Conservation (phyloP, 208 protist genomes). For the Novymonas esmeraldas region DNA sequence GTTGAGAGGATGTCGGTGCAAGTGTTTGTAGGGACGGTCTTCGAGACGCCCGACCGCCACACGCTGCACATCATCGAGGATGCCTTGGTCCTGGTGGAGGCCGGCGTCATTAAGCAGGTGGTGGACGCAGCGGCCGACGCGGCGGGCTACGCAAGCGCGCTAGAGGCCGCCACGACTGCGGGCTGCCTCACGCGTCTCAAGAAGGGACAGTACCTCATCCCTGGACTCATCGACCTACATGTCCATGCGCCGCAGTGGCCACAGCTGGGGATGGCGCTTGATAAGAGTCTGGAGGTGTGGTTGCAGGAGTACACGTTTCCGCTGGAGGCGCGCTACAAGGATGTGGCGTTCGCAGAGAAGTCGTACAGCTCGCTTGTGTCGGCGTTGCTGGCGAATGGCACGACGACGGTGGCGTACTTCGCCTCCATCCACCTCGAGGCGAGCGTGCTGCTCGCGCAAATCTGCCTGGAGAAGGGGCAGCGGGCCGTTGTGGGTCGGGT, state of each 20-base stretch:
- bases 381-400: constrained; percentile 82
- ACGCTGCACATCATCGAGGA: constrained; percentile 46
- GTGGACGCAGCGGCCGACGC: constrained; percentile 42
- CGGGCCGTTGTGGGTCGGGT: constrained; percentile 92
- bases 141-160: constrained; percentile 17
- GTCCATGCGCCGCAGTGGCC: constrained; percentile 94
- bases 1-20: constrained; percentile 7
- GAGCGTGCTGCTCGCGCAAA: constrained; percentile 72
- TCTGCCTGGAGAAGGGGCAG: constrained; percentile 84
- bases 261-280: constrained; percentile 86
- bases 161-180: constrained; percentile 20
- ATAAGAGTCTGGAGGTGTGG: constrained; percentile 90
- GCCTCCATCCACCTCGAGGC: constrained; percentile 89
- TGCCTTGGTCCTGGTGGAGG: constrained; percentile 47
- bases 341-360: constrained; percentile 71
- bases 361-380: constrained; percentile 79
- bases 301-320: constrained; percentile 94
- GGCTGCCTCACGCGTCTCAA: constrained; percentile 42
- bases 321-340: constrained; percentile 84
- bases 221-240: constrained; percentile 95
- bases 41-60: constrained; percentile 52
- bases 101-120: constrained; percentile 53
- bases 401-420: constrained; percentile 93
- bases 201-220: constrained; percentile 67
- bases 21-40: constrained; percentile 46